phyloP scores from a whole-genome alignment of 1,284 basidiomycete genomes.

The Hortiboletus rubellus region DNA sequence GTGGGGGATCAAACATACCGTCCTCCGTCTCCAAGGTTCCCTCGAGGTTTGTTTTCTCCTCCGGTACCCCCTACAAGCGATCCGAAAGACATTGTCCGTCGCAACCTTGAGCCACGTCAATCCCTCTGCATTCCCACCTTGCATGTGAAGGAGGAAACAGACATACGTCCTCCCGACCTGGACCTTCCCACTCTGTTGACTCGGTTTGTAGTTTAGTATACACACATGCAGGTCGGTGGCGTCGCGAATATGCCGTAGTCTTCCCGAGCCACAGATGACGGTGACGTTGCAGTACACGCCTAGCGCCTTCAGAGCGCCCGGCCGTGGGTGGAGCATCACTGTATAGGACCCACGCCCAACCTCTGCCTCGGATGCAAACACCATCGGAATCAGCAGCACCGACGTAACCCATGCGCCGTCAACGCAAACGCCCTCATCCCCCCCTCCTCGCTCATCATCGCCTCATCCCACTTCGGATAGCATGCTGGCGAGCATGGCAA shows the following conservation, averaged over 20 bases:
- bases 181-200: neutral
- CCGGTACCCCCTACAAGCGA: slow-evolving; percentile 8
- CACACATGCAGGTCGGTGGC: slow-evolving; percentile 22
- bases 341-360: neutral
- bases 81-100: slow-evolving; percentile 24
- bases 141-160: slow-evolving; percentile 25
- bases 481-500: slow-evolving; percentile 22
- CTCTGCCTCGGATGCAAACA: slow-evolving; percentile 1
- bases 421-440: slow-evolving; percentile 20
- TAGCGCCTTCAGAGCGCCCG: neutral
- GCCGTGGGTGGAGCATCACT: slow-evolving; percentile 13
- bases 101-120: slow-evolving; percentile 28
- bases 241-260: slow-evolving; percentile 15
- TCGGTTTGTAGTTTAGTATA: slow-evolving; percentile 26
- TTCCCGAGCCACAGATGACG: slow-evolving; percentile 17
- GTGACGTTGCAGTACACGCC: slow-evolving; percentile 15
- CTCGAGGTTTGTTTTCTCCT: neutral
- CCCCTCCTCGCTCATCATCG: slow-evolving; percentile 2
- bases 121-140: slow-evolving; percentile 1
- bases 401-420: slow-evolving; percentile 17
- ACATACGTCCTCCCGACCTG: slow-evolving; percentile 20
- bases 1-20: slow-evolving; percentile 8
- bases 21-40: neutral
- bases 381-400: slow-evolving; percentile 25
- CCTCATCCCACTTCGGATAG: slow-evolving; percentile 22